Evolutionary conservation across 768 basidiomycete species (phyloP).

Genomic region (Myochromella boudieri): DNA sequence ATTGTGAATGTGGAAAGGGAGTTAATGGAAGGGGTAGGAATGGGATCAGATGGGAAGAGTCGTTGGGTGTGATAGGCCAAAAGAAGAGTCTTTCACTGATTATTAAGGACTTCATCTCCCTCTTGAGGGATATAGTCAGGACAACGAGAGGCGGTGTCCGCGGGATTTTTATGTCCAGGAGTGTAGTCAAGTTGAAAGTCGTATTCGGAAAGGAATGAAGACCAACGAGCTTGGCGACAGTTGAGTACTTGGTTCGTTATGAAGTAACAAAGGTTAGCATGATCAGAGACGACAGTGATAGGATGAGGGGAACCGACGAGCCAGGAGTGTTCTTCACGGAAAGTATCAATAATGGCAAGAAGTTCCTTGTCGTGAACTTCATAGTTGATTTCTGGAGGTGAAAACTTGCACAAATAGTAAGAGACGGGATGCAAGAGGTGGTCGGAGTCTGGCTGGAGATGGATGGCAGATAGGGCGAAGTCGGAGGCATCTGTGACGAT

Average conservation of each 20-base stretch:
- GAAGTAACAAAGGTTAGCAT: constrained; percentile 48
- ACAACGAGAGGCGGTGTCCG: constrained; percentile 30
- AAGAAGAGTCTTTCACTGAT: constrained; percentile 28
- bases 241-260: constrained; percentile 36
- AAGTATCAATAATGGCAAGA: constrained; percentile 41
- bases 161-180: constrained; percentile 27
- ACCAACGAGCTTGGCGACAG: constrained; percentile 45
- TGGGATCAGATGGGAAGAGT: constrained; percentile 15
- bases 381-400: constrained; percentile 46
- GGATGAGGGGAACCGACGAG: constrained; percentile 23
- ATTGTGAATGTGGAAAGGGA: constrained; percentile 20
- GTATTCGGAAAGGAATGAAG: constrained; percentile 36
- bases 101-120: constrained; percentile 23
- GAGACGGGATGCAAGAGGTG: constrained; percentile 35
- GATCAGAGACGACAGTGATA: constrained; percentile 26
- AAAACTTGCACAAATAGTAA: constrained; percentile 28
- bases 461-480: constrained; percentile 30
- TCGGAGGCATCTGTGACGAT: constrained; percentile 31
- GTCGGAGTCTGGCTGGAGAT: constrained; percentile 26
- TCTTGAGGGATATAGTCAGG: constrained; percentile 29
- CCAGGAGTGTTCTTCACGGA: constrained; percentile 32
- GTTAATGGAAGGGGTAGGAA: neutral
- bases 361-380: constrained; percentile 52
- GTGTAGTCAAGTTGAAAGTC: constrained; percentile 30
- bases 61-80: constrained; percentile 26